Conservation (phyloP, 352 stramenopile species). For the Globisporangium abappressorium region DNA sequence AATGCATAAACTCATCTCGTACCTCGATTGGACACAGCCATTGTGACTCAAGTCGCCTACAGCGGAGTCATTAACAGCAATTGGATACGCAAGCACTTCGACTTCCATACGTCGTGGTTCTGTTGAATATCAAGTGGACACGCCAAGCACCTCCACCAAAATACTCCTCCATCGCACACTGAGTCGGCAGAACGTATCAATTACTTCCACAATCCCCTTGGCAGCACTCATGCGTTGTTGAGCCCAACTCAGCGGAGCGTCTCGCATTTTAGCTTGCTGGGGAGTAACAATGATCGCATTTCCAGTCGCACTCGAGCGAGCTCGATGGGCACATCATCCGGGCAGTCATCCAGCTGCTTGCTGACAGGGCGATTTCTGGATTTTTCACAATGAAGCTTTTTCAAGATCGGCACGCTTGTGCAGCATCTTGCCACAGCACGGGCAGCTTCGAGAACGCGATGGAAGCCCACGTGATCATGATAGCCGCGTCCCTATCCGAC, state of each 20-base stretch:
- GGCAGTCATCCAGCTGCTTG: not conserved
- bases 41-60: too few species aligned
- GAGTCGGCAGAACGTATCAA: not conserved
- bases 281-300: not conserved
- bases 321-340: not conserved
- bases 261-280: not conserved
- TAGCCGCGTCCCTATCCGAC: not conserved
- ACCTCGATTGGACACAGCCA: too few species aligned
- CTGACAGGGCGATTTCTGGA: not conserved
- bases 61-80: too few species aligned
- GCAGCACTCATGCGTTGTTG: not conserved
- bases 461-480: not conserved
- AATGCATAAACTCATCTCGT: too few species aligned
- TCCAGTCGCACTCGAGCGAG: not conserved
- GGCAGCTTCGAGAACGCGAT: conserved; percentile 4
- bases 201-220: not conserved
- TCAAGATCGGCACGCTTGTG: not conserved
- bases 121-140: not conserved
- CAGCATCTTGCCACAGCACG: not conserved
- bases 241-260: not conserved
- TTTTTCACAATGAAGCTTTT: not conserved
- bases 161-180: not conserved
- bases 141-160: not conserved
- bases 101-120: not conserved
- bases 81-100: not conserved